A percentile compares a stretch with the other conserved stretches of the same genome.
Evolutionary conservation across 148 eudicot genomes (phyloP).

Genomic region (Fagopyrum homotropicum): DNA sequence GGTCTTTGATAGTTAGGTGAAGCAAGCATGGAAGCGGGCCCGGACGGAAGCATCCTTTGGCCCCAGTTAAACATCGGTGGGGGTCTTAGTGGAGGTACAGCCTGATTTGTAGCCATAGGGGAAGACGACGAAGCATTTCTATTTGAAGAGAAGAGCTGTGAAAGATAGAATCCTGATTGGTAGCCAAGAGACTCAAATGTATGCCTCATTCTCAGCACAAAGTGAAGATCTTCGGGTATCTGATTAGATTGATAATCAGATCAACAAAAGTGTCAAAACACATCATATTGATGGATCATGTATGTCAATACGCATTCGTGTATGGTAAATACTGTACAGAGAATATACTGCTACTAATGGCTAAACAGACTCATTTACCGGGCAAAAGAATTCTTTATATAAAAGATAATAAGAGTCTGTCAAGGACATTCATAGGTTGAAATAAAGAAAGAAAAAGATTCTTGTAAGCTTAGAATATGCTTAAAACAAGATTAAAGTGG

Average conservation of each 20-base stretch:
- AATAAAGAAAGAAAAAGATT: background rate
- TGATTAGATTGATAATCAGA: conserved; percentile 15
- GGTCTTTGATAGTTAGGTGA: conserved; percentile 61
- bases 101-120: conserved; percentile 33
- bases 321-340: background rate
- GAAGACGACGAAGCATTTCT: conserved; percentile 50
- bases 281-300: background rate
- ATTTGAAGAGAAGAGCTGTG: conserved; percentile 79
- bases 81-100: conserved; percentile 34
- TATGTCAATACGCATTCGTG: background rate
- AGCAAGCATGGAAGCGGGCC: conserved; percentile 28
- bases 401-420: background rate
- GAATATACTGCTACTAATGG: conserved; percentile 1
- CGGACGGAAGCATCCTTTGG: conserved; percentile 38
- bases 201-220: conserved; percentile 92
- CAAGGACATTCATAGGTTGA: background rate
- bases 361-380: conserved; percentile 1
- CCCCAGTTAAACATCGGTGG: conserved; percentile 69
- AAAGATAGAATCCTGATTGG: conserved; percentile 88
- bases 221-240: conserved; percentile 97
- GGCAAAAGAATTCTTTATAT: background rate
- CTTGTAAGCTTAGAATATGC: conserved; percentile 2
- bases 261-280: background rate
- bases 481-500: conserved; percentile 6
- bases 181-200: conserved; percentile 88